Evolutionary conservation across 306 rosid species (phyloP).

Genomic region (Prunus persica): DNA sequence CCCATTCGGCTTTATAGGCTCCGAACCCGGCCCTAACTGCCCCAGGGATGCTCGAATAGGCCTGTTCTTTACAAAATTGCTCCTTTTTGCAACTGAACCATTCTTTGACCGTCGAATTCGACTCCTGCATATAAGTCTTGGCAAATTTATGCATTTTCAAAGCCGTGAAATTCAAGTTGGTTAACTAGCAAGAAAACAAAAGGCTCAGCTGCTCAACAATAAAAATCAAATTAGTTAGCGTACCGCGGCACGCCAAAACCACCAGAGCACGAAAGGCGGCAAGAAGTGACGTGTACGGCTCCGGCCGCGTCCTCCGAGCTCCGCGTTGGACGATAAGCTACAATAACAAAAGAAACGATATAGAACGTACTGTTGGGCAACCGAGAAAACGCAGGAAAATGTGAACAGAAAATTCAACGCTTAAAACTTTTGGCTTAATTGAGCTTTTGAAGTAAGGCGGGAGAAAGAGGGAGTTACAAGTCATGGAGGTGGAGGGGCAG

Average conservation of each 20-base stretch:
- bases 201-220: neutral
- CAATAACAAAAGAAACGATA: neutral
- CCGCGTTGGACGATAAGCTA: slow-evolving; percentile 82
- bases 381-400: slow-evolving; percentile 10
- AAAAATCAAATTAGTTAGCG: neutral
- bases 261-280: slow-evolving; percentile 49
- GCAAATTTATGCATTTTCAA: neutral
- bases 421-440: neutral
- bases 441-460: neutral
- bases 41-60: slow-evolving; percentile 55
- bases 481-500: slow-evolving; percentile 40
- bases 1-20: slow-evolving; percentile 60
- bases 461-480: slow-evolving; percentile 34
- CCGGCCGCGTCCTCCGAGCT: slow-evolving; percentile 55
- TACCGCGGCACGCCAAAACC: slow-evolving; percentile 59
- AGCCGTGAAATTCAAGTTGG: neutral
- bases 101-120: slow-evolving; percentile 37
- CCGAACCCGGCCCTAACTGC: slow-evolving; percentile 63
- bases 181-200: neutral
- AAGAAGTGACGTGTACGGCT: slow-evolving; percentile 42
- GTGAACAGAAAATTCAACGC: neutral
- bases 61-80: slow-evolving; percentile 45
- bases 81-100: slow-evolving; percentile 43
- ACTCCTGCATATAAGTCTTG: slow-evolving; percentile 39
- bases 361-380: neutral